Evolutionary conservation across 352 stramenopile species (phyloP).

Genomic region (Saprolegnia diclina): DNA sequence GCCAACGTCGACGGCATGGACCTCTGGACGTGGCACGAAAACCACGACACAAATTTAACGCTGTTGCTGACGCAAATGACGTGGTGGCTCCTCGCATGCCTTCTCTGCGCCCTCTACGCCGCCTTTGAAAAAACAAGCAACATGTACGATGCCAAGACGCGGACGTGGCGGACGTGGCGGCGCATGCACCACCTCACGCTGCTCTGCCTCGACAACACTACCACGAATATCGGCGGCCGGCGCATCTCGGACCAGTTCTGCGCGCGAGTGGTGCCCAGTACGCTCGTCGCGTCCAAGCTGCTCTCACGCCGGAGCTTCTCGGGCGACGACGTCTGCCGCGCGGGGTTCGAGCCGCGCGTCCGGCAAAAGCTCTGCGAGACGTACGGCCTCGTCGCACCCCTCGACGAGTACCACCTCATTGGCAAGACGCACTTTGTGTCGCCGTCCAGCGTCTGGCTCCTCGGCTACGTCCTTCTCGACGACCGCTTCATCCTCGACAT

Average conservation of each 20-base stretch:
- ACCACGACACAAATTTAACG: background rate
- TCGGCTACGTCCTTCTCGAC: constrained; percentile 11
- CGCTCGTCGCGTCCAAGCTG: too few relatives aligned
- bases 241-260: too few relatives aligned
- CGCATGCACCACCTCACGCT: too few relatives aligned
- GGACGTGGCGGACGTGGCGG: too few relatives aligned
- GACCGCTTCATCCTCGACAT: constrained; percentile 5
- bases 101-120: background rate
- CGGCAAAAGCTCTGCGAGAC: background rate
- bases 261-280: too few relatives aligned
- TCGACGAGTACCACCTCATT: background rate
- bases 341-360: background rate
- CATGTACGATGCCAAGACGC: too few relatives aligned
- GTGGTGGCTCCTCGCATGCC: constrained; percentile 6
- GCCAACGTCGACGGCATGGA: background rate
- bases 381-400: background rate
- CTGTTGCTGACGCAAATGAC: constrained; percentile 6
- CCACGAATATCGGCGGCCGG: too few relatives aligned
- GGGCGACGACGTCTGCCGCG: background rate
- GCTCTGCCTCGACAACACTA: too few relatives aligned
- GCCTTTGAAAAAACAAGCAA: background rate
- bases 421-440: background rate
- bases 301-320: background rate
- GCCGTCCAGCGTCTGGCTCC: constrained; percentile 6
- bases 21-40: constrained; percentile 16